Evolutionary conservation across 305 asterid species (phyloP), one percentile per base, ranked within the genome.

Genomic region (Lippia alba): DNA sequence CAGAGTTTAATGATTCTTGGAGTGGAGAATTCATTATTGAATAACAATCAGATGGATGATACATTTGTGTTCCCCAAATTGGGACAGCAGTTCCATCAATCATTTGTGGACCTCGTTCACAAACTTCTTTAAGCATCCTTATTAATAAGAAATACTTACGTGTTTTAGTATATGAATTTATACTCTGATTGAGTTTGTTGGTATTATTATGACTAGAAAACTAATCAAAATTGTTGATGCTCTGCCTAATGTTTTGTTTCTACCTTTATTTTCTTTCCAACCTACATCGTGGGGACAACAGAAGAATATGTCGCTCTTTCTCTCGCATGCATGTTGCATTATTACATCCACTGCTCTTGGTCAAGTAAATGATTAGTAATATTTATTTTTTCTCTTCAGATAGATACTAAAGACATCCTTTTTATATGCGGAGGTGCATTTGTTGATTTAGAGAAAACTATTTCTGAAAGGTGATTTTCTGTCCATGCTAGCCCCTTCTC

Each of bases 381-480:
- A 24, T 55, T 67, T 69, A 57, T 65, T 48, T 56, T 65, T 64
- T 70, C 69, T 40, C 72, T 77, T 64, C 92, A 92, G 98, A 87
- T 92, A 68, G 97, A 92, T 78, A 92, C 98, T 59, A 90, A 90
- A 70, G 89, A 92, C 80, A 92, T 92, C 78, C 95, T 92, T 78
- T 90, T 92, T 76, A 89, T 92, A 66, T 92, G 98, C 69, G 98
- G 98, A 53, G 98, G 98, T 64, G 98, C 98, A 56, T 92, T 92
- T 83, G 84, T 90, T 79, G 98, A 89, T 85, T 79, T 92, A 83
- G 98, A 90, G 77, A 92, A 90, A 81, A 92, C 98, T 62, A 90
- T 92, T 71, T 92, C 98, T 14, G 97, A 92, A 73, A 92, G 97
- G 98, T 90, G 82, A 79, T 51, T 56, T 69, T 60, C 67, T 72